These are phyloP conservation scores for Hyphopichia buzzinii DNA, from an alignment of 1,139 yeast species.

Conservation along the genomic window DNA sequence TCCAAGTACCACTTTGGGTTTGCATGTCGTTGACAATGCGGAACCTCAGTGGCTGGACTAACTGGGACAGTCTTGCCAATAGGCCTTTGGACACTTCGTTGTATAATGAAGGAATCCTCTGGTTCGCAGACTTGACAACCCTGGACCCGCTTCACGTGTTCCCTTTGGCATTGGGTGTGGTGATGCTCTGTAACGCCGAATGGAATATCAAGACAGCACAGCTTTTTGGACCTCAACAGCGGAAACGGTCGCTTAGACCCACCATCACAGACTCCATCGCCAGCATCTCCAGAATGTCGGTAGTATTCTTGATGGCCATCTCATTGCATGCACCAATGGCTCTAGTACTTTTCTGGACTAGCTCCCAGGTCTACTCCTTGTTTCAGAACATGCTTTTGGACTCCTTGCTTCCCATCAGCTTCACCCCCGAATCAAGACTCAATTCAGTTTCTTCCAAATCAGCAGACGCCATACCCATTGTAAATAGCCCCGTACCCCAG, in stretches of 20 bases:
- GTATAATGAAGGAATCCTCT: conserved; percentile 53
- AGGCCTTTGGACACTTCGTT: conserved; percentile 56
- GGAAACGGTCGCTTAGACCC: conserved; percentile 47
- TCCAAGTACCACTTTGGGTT: conserved; percentile 90
- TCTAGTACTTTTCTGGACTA: conserved; percentile 78
- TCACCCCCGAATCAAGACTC: conserved; percentile 42
- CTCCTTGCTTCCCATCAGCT: conserved; percentile 57
- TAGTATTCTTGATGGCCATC: conserved; percentile 78
- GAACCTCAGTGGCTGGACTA: conserved; percentile 71
- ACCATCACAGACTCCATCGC: conserved; percentile 59
- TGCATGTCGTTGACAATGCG: conserved; percentile 74
- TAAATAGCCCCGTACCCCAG: background rate
- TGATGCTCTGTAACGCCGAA: conserved; percentile 76
- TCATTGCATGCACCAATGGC: conserved; percentile 86
- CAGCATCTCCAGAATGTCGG: conserved; percentile 70
- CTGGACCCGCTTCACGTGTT: conserved; percentile 63
- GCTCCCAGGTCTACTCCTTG: conserved; percentile 75
- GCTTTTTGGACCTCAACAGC: conserved; percentile 40
- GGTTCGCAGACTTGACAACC: conserved; percentile 60
- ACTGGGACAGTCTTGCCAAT: conserved; percentile 44
- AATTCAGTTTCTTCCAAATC: conserved; percentile 5
- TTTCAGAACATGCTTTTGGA: conserved; percentile 76
- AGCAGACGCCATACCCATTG: conserved; percentile 1
- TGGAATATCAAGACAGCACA: conserved; percentile 63
- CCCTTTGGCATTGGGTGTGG: conserved; percentile 69